Evolutionary conservation across 208 protist species (phyloP).

Genomic region (Wallacemonas sp.): DNA sequence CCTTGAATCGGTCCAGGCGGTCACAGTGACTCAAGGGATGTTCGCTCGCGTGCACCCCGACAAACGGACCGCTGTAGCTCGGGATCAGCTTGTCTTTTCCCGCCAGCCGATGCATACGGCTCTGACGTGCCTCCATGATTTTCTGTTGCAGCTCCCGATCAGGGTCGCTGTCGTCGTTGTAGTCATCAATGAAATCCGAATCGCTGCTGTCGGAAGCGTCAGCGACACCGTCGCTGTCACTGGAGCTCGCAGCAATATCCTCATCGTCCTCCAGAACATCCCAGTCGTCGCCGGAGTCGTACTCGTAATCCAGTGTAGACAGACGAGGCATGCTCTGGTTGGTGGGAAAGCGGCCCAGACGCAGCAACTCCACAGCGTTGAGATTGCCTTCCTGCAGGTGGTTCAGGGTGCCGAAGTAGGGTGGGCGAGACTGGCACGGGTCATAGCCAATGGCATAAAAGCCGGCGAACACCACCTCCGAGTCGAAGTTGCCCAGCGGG

Average conservation of each 20-base stretch:
- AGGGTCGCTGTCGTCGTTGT: conserved; percentile 60
- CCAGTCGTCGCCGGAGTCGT: conserved; percentile 90
- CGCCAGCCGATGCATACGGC: conserved; percentile 67
- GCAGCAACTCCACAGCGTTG: conserved; percentile 57
- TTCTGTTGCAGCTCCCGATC: conserved; percentile 75
- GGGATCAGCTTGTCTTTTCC: conserved; percentile 84
- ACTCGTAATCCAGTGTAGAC: conserved; percentile 85
- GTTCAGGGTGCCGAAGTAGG: conserved; percentile 88
- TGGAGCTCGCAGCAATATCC: conserved; percentile 45
- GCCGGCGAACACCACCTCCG: conserved; percentile 70
- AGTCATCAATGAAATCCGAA: conserved; percentile 79
- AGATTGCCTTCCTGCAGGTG: conserved; percentile 52
- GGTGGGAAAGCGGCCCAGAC: conserved; percentile 46
- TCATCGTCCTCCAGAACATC: conserved; percentile 80
- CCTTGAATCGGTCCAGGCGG: conserved; percentile 49
- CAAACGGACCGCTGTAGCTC: conserved; percentile 81
- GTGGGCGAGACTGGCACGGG: conserved; percentile 78
- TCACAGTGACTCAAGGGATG: conserved; percentile 77
- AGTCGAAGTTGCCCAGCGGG: conserved; percentile 42
- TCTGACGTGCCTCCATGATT: conserved; percentile 71
- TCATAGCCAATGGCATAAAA: conserved; percentile 89
- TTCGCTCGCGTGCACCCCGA: conserved; percentile 47
- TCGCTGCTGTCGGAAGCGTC: conserved; percentile 57
- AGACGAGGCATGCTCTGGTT: conserved; percentile 59
- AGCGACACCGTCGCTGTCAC: conserved; percentile 19